These are phyloP conservation scores for Vanilla planifolia DNA, from an alignment of 106 monocot genomes.

Conservation along the genomic window DNA sequence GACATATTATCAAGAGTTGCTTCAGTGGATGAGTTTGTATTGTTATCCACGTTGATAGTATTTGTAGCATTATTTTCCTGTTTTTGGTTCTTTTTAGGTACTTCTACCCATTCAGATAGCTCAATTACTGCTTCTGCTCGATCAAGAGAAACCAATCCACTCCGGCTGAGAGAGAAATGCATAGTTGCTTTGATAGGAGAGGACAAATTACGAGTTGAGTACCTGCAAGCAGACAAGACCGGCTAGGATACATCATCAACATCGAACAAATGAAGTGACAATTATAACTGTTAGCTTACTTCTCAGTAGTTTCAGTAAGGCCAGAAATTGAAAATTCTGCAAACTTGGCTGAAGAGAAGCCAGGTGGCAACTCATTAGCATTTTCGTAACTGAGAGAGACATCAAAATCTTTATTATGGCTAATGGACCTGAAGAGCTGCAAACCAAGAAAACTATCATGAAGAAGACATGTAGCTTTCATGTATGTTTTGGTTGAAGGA, in stretches of 20 bases:
- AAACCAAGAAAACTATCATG: not conserved
- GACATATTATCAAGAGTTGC: constrained; percentile 20
- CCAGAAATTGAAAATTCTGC: constrained; percentile 76
- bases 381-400: constrained; percentile 75
- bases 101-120: constrained; percentile 92
- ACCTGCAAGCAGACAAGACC: constrained; percentile 36
- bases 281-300: constrained; percentile 32
- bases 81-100: constrained; percentile 74
- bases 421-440: constrained; percentile 83
- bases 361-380: constrained; percentile 57
- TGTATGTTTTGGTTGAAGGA: not conserved
- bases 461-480: not conserved
- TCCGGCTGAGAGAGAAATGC: constrained; percentile 92
- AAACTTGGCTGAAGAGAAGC: constrained; percentile 50
- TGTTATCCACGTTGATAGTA: constrained; percentile 17
- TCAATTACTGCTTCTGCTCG: constrained; percentile 96
- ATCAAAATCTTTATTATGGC: constrained; percentile 80
- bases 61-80: constrained; percentile 36
- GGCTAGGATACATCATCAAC: not conserved
- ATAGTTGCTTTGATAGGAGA: constrained; percentile 95
- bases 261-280: not conserved
- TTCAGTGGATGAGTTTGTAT: constrained; percentile 27
- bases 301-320: constrained; percentile 76
- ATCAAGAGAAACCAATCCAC: constrained; percentile 86
- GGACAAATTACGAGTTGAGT: constrained; percentile 71